Evolutionary conservation across 1,284 basidiomycete genomes (phyloP).

Genomic region (Papiliotrema fonsecae): DNA sequence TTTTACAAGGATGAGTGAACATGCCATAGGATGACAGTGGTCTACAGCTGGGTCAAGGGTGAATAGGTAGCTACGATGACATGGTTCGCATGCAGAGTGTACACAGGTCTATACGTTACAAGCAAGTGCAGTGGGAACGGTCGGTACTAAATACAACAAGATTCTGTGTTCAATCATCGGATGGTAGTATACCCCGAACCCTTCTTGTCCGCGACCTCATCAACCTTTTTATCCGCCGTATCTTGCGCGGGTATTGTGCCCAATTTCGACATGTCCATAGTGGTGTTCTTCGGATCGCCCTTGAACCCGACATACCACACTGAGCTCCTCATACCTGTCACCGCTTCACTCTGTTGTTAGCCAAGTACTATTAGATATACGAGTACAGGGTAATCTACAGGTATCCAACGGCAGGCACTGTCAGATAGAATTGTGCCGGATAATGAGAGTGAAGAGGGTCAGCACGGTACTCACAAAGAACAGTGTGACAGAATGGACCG

Average conservation of each 20-base stretch:
- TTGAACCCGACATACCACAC: slow-evolving; percentile 44
- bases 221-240: slow-evolving; percentile 42
- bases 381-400: background rate
- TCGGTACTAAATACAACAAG: background rate
- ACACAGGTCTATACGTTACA: background rate
- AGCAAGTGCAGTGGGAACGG: background rate
- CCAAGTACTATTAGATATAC: background rate
- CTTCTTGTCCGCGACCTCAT: slow-evolving; percentile 44
- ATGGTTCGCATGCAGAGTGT: slow-evolving; percentile 1
- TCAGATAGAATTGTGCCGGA: too few relatives aligned
- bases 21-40: background rate
- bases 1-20: slow-evolving; percentile 17
- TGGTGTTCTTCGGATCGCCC: slow-evolving; percentile 38
- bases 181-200: slow-evolving; percentile 40
- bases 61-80: too few relatives aligned
- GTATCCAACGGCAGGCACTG: too few relatives aligned
- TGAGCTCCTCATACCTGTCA: slow-evolving; percentile 21
- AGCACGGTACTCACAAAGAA: slow-evolving; percentile 35
- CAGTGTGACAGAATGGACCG: slow-evolving; percentile 44
- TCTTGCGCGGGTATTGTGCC: slow-evolving; percentile 42
- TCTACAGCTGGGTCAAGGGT: background rate
- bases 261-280: slow-evolving; percentile 44
- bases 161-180: slow-evolving; percentile 8
- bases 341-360: slow-evolving; percentile 32
- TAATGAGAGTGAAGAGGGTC: background rate